Percentiles rank a stretch among this genome's conserved stretches.
phyloP scores from a whole-genome alignment of 257 asterid species.

The Hygrophila difformis region DNA sequence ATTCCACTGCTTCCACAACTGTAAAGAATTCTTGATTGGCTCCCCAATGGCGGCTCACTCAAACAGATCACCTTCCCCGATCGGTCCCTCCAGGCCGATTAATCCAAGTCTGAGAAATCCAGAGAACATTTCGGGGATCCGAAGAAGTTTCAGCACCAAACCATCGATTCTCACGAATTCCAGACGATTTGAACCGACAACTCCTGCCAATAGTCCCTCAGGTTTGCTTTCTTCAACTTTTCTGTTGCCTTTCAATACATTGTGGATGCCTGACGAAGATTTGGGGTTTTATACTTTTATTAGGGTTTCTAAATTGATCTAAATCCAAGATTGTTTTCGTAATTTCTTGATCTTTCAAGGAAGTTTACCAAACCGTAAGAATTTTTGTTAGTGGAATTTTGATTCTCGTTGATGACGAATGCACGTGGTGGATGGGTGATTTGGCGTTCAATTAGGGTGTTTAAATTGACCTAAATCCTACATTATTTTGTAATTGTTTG shows the following conservation, averaged over 20 bases:
- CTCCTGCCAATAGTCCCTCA: constrained; percentile 84
- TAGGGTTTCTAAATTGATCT: neutral
- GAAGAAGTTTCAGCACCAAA: constrained; percentile 52
- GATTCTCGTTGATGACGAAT: too few relatives aligned
- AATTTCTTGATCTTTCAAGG: neutral
- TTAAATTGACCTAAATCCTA: too few relatives aligned
- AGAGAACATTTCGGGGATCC: constrained; percentile 27
- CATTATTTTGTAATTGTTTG: too few relatives aligned
- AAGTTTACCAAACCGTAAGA: too few relatives aligned
- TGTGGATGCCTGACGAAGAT: neutral
- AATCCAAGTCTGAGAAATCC: constrained; percentile 35
- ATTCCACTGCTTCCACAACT: too few relatives aligned
- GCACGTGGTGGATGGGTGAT: too few relatives aligned
- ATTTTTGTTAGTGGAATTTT: too few relatives aligned
- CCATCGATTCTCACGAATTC: constrained; percentile 51
- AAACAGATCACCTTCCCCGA: constrained; percentile 66
- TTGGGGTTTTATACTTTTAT: too few relatives aligned
- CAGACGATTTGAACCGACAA: constrained; percentile 40
- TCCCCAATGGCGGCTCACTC: constrained; percentile 50
- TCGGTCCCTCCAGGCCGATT: constrained; percentile 36
- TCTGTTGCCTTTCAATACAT: neutral
- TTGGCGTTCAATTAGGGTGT: too few relatives aligned
- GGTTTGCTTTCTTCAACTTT: constrained; percentile 32
- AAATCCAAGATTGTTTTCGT: too few relatives aligned
- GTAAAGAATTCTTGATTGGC: neutral